These are phyloP conservation scores for Phlyctochytrium bullatum DNA, from an alignment of 192 early-diverging fungal genomes.

Conservation along the genomic window DNA sequence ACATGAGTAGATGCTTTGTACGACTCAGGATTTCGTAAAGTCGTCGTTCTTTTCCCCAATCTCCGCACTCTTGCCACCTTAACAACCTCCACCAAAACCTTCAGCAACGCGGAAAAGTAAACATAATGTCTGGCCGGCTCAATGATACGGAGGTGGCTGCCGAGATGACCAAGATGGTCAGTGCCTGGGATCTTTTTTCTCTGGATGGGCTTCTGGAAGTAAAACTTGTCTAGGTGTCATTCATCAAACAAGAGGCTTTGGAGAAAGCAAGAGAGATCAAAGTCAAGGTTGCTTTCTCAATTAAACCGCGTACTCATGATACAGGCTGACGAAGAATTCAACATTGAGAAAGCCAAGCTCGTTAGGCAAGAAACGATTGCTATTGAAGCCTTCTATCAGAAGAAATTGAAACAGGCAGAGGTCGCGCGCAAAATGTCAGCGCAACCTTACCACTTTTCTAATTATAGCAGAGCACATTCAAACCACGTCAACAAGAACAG, in stretches of 20 bases:
- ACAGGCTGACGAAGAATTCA: slow-evolving; percentile 98
- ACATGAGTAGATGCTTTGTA: too few relatives aligned
- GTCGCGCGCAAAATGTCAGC: slow-evolving; percentile 89
- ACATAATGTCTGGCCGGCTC: slow-evolving; percentile 34
- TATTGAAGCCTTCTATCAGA: slow-evolving; percentile 93
- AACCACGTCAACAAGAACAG: slow-evolving; percentile 96
- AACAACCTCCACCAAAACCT: neutral
- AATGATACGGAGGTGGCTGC: slow-evolving; percentile 93
- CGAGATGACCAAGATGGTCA: slow-evolving; percentile 99
- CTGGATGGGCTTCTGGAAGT: neutral
- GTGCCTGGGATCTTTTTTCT: slow-evolving; percentile 5
- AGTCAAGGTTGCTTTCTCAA: slow-evolving; percentile 68
- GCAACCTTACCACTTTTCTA: neutral
- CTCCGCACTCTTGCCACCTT: too few relatives aligned
- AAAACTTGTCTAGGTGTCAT: slow-evolving; percentile 68
- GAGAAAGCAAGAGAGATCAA: slow-evolving; percentile 99
- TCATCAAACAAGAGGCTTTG: slow-evolving; percentile 98
- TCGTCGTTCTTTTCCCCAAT: too few relatives aligned
- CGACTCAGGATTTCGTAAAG: too few relatives aligned
- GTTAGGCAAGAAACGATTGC: slow-evolving; percentile 96
- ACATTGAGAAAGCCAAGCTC: slow-evolving; percentile 99
- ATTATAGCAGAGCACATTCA: slow-evolving; percentile 71
- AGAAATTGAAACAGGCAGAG: slow-evolving; percentile 97
- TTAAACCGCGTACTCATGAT: neutral
- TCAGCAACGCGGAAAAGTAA: too few relatives aligned